phyloP scores from a whole-genome alignment of 2,329 filamentous ascomycete species.

The Ascosphaera pollenicola region DNA sequence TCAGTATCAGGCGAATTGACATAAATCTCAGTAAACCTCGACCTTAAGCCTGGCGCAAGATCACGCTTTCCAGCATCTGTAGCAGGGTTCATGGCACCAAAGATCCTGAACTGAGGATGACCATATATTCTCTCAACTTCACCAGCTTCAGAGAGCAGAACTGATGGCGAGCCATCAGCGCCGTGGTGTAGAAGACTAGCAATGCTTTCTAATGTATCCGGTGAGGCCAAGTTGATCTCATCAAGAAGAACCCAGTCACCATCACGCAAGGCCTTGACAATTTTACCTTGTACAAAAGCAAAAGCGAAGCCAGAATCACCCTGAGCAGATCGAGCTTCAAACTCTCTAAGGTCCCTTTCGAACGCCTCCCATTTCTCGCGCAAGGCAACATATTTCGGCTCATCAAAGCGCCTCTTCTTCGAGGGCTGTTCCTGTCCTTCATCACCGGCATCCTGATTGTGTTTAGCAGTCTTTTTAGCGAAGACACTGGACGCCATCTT shows the following conservation, averaged over 20 bases:
- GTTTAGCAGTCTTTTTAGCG: slow-evolving; percentile 26
- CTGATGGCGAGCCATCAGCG: slow-evolving; percentile 48
- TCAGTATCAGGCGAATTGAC: slow-evolving; percentile 78
- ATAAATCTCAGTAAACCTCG: slow-evolving; percentile 88
- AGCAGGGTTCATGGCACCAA: slow-evolving; percentile 97
- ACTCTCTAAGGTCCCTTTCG: slow-evolving; percentile 47
- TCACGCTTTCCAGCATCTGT: slow-evolving; percentile 96
- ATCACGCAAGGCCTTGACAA: slow-evolving; percentile 87
- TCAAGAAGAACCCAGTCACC: slow-evolving; percentile 95
- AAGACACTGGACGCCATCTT: slow-evolving; percentile 63
- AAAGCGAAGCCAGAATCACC: slow-evolving; percentile 69
- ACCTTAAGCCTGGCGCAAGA: slow-evolving; percentile 66
- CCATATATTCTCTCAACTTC: slow-evolving; percentile 77
- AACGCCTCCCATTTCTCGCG: slow-evolving; percentile 66
- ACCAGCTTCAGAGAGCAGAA: slow-evolving; percentile 80
- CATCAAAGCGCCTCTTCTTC: slow-evolving; percentile 48
- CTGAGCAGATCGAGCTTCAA: slow-evolving; percentile 54
- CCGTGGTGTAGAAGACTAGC: slow-evolving; percentile 65
- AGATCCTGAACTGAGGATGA: slow-evolving; percentile 84
- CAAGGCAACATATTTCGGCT: slow-evolving; percentile 28
- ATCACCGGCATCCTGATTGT: slow-evolving; percentile 18
- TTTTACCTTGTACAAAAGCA: slow-evolving; percentile 85
- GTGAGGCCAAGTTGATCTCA: slow-evolving; percentile 88
- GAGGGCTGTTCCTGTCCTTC: slow-evolving; percentile 34
- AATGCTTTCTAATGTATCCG: slow-evolving; percentile 86